Conservation (phyloP, 257 asterid genomes). For the Nicotiana undulata region DNA sequence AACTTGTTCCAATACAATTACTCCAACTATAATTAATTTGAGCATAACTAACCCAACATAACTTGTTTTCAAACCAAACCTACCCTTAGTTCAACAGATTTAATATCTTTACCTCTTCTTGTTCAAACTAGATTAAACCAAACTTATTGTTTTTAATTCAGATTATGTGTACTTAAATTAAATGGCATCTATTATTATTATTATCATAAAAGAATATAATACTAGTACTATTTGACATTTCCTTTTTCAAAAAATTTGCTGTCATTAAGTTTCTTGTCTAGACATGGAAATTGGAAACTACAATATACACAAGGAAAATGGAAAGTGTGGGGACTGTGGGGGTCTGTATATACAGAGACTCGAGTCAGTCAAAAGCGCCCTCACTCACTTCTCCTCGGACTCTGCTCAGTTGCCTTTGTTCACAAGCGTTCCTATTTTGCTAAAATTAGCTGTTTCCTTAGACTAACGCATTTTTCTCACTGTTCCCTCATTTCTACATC, state of each 20-base stretch:
- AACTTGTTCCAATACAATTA: no score
- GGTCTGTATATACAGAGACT: background rate
- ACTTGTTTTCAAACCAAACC: no score
- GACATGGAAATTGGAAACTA: background rate
- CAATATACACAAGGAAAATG: background rate
- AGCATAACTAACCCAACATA: no score
- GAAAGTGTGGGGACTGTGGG: background rate
- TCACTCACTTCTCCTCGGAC: conserved; percentile 6
- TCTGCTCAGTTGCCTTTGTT: background rate
- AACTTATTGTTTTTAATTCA: no score
- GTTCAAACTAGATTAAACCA: no score
- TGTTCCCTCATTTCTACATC: background rate
- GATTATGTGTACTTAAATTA: background rate
- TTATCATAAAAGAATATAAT: background rate
- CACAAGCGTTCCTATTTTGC: conserved; percentile 6
- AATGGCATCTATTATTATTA: background rate
- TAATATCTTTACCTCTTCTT: no score
- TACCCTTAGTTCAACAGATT: no score
- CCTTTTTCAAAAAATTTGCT: background rate
- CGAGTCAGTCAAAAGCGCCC: conserved; percentile 23
- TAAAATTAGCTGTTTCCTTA: background rate
- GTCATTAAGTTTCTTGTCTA: background rate
- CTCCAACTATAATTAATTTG: no score
- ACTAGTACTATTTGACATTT: background rate
- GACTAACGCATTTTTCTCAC: background rate